phyloP scores from a whole-genome alignment of 768 basidiomycete species.

The Psilocybe cyanescens region DNA sequence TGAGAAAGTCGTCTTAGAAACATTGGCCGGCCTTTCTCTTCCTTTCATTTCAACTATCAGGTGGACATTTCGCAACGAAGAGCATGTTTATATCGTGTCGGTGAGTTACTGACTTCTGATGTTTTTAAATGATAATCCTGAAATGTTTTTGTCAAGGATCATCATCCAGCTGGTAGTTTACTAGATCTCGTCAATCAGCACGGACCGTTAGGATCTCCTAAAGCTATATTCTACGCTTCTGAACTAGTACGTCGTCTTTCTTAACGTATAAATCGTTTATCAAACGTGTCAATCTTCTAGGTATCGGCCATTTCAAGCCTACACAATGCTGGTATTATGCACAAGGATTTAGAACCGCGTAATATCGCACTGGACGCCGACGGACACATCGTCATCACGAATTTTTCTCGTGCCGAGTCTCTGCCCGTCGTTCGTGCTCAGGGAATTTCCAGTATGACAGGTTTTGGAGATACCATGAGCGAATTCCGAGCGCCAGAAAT shows the following conservation, averaged over 20 bases:
- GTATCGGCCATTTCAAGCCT: constrained; percentile 45
- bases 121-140: not conserved
- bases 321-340: constrained; percentile 50
- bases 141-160: constrained; percentile 19
- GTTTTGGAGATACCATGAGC: constrained; percentile 17
- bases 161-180: constrained; percentile 23
- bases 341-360: constrained; percentile 48
- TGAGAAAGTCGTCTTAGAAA: constrained; percentile 40
- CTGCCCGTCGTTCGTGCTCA: not conserved
- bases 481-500: constrained; percentile 56
- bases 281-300: constrained; percentile 24
- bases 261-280: not conserved
- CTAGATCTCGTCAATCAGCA: constrained; percentile 31
- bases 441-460: constrained; percentile 2
- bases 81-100: constrained; percentile 31
- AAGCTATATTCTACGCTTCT: constrained; percentile 46
- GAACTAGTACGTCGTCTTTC: constrained; percentile 45
- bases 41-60: constrained; percentile 42
- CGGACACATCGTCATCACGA: constrained; percentile 51
- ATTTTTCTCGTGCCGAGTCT: constrained; percentile 42
- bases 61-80: constrained; percentile 45
- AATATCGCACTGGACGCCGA: constrained; percentile 44
- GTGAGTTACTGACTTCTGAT: constrained; percentile 27
- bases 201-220: constrained; percentile 37
- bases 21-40: constrained; percentile 33